Conservation (phyloP, 108 stramenopile species). For the Hondaea fermentalgiana region DNA sequence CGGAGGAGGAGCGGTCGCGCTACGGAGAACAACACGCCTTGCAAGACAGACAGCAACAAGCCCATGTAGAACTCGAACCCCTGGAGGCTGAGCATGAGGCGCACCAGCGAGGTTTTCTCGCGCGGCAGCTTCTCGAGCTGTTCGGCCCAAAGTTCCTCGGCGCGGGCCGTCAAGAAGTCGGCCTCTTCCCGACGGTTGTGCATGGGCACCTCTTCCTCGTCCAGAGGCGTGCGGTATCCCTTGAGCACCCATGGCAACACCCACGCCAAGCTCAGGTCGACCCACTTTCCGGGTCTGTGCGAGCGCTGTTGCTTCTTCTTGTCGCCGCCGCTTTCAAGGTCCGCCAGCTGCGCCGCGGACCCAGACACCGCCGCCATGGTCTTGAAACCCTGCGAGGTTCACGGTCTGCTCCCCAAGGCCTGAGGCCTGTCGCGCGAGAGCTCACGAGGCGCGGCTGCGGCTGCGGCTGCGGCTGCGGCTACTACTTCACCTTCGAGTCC, state of each 20-base stretch:
- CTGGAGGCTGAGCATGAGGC: not conserved
- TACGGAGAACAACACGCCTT: not conserved
- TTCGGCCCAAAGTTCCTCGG: slow-evolving; percentile 6
- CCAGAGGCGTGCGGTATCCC: not conserved
- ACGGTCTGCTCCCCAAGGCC: too few species aligned
- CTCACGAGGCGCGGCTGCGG: too few species aligned
- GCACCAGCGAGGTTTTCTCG: not conserved
- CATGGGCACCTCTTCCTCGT: not conserved
- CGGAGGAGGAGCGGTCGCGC: not conserved
- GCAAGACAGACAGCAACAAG: not conserved
- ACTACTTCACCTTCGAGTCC: too few species aligned
- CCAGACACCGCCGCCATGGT: too few species aligned
- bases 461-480: too few species aligned
- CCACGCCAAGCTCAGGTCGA: not conserved
- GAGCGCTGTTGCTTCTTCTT: too few species aligned
- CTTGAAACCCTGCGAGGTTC: too few species aligned
- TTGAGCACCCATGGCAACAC: not conserved
- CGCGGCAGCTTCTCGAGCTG: not conserved
- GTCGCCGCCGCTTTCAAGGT: not conserved
- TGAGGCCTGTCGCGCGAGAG: too few species aligned
- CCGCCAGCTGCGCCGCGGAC: not conserved
- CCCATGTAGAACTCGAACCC: slow-evolving; percentile 14
- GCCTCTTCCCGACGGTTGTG: not conserved
- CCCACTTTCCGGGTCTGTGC: not conserved
- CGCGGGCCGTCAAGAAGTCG: not conserved